A percentile compares a stretch with the other conserved stretches of the same genome.
phyloP scores from a whole-genome alignment of 495 filamentous ascomycete genomes.

The Hyaloscypha hepaticicola region DNA sequence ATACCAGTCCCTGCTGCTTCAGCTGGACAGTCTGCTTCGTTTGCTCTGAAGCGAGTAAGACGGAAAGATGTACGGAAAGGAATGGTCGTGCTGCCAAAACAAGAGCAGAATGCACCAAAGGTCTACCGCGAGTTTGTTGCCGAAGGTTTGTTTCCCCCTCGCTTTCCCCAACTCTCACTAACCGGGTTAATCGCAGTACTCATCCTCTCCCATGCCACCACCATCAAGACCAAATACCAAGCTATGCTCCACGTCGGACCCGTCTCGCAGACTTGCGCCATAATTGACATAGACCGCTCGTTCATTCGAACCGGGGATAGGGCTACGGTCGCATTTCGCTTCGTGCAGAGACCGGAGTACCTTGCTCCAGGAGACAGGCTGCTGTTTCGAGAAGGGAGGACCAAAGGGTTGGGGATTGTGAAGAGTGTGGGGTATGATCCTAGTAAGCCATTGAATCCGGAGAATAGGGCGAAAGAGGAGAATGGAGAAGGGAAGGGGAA shows the following conservation, averaged over 20 bases:
- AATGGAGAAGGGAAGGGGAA: slow-evolving; percentile 9
- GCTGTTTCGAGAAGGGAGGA: slow-evolving; percentile 91
- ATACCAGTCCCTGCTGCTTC: slow-evolving; percentile 86
- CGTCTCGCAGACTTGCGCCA: slow-evolving; percentile 91
- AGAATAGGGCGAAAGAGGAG: slow-evolving; percentile 14
- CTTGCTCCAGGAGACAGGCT: slow-evolving; percentile 84
- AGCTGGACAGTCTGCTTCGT: slow-evolving; percentile 89
- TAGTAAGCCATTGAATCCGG: slow-evolving; percentile 27
- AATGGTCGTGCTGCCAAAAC: slow-evolving; percentile 92
- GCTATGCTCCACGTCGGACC: slow-evolving; percentile 98
- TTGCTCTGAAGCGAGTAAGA: slow-evolving; percentile 81
- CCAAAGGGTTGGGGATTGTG: slow-evolving; percentile 93
- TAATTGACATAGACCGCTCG: slow-evolving; percentile 96
- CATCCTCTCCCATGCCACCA: slow-evolving; percentile 95
- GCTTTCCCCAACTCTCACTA: not conserved
- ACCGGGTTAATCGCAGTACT: slow-evolving; percentile 58
- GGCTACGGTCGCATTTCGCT: slow-evolving; percentile 88
- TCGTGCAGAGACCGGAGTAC: slow-evolving; percentile 96
- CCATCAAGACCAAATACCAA: slow-evolving; percentile 96
- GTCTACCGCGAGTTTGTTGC: slow-evolving; percentile 92
- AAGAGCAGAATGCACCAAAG: slow-evolving; percentile 69
- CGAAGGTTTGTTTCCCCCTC: slow-evolving; percentile 56
- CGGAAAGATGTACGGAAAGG: slow-evolving; percentile 96
- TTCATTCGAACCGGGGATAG: slow-evolving; percentile 94
- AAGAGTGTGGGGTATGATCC: slow-evolving; percentile 88